Percentiles rank a stretch among this genome's conserved stretches.
Conservation (phyloP, 129 eudicot species). For the Saussurea involucrata region DNA sequence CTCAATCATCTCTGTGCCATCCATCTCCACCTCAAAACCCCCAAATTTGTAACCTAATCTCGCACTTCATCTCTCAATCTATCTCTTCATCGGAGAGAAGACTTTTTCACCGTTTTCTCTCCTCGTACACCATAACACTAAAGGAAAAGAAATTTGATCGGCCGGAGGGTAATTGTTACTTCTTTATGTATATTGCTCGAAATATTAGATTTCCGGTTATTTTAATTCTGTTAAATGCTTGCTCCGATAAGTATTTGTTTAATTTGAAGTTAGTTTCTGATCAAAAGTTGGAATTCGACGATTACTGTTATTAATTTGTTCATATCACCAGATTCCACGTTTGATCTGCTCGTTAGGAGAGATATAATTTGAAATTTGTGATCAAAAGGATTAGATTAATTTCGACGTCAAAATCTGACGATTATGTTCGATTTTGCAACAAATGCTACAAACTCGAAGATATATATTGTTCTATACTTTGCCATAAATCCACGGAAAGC, state of each 20-base stretch:
- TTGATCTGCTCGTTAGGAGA: neutral
- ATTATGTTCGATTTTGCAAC: neutral
- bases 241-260: neutral
- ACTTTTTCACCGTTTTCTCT: slow-evolving; percentile 29
- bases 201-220: slow-evolving; percentile 16
- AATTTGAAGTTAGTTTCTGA: neutral
- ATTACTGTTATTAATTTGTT: neutral
- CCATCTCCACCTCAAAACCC: slow-evolving; percentile 25
- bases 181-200: neutral
- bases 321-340: neutral
- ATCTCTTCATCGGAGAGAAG: slow-evolving; percentile 30
- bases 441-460: neutral
- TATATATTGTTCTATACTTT: neutral
- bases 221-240: neutral
- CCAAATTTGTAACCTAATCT: slow-evolving; percentile 11
- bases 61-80: neutral
- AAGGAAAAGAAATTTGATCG: neutral
- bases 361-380: neutral
- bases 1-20: slow-evolving; percentile 16
- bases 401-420: neutral
- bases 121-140: slow-evolving; percentile 8
- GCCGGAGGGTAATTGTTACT: slow-evolving; percentile 15
- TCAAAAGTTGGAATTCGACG: neutral
- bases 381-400: neutral
- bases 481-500: neutral